Conservation (phyloP, 1,284 basidiomycete species). For the Sporisorium iseilematis-ciliati region DNA sequence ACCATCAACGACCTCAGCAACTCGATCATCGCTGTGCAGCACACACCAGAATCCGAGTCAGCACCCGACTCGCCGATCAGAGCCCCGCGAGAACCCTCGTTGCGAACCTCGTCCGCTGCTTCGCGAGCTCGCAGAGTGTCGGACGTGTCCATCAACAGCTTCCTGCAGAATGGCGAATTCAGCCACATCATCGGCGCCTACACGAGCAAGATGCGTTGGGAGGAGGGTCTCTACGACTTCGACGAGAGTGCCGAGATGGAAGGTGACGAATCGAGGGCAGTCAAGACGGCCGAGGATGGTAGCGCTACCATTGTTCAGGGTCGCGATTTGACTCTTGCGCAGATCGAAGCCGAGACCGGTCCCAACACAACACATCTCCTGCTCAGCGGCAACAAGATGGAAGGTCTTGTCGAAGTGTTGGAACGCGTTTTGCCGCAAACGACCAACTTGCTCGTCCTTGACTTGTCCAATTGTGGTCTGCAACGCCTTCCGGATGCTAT, state of each 20-base stretch:
- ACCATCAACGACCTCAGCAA: conserved; percentile 25
- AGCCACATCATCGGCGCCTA: conserved; percentile 45
- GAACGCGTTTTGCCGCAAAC: conserved; percentile 45
- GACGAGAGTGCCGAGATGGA: conserved; percentile 44
- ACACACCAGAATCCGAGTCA: conserved; percentile 8
- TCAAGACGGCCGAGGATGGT: conserved; percentile 52
- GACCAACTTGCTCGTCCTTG: conserved; percentile 59
- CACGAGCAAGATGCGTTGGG: conserved; percentile 41
- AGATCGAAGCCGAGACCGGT: conserved; percentile 44
- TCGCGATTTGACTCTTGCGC: conserved; percentile 26
- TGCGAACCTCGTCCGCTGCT: conserved; percentile 32
- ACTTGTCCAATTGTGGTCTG: conserved; percentile 78
- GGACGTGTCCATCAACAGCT: conserved; percentile 46
- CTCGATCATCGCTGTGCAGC: conserved; percentile 20
- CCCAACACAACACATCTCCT: conserved; percentile 53
- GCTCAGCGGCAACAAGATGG: conserved; percentile 33
- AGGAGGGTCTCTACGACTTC: conserved; percentile 50
- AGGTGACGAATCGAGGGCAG: conserved; percentile 44
- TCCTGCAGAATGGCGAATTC: conserved; percentile 45
- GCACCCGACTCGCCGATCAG: conserved; percentile 8
- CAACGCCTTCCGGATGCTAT: conserved; percentile 83
- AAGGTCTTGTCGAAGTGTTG: conserved; percentile 31
- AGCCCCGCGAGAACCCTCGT: conserved; percentile 7
- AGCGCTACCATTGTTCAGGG: conserved; percentile 48
- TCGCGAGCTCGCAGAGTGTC: conserved; percentile 25